Percentiles rank a stretch among this genome's conserved stretches.
Evolutionary conservation across 495 filamentous ascomycete genomes (phyloP).

Genomic region (Hypoxylon fuscum): DNA sequence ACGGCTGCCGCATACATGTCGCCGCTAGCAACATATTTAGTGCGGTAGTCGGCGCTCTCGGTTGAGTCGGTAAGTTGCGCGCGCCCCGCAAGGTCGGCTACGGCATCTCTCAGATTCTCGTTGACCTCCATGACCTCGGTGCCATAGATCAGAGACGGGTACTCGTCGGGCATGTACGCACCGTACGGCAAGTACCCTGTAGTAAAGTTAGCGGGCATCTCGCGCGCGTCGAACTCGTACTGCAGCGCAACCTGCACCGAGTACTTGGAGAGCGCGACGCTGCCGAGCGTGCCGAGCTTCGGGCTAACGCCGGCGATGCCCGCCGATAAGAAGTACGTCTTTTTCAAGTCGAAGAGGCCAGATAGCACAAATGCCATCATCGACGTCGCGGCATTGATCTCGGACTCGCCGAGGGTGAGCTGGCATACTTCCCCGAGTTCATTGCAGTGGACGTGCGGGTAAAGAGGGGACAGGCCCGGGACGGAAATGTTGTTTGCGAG

Average conservation of each 20-base stretch:
- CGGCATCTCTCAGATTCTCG: slow-evolving; percentile 64
- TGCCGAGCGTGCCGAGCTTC: slow-evolving; percentile 66
- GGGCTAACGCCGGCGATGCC: slow-evolving; percentile 81
- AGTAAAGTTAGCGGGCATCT: slow-evolving; percentile 70
- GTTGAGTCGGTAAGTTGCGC: slow-evolving; percentile 66
- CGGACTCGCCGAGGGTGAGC: slow-evolving; percentile 63
- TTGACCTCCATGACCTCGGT: slow-evolving; percentile 83
- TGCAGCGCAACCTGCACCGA: slow-evolving; percentile 77
- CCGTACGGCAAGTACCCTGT: slow-evolving; percentile 76
- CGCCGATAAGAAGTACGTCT: slow-evolving; percentile 75
- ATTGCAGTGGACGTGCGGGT: slow-evolving; percentile 71
- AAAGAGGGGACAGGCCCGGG: slow-evolving; percentile 72
- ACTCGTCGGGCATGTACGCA: slow-evolving; percentile 60
- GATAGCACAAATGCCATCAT: slow-evolving; percentile 68
- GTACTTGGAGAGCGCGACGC: slow-evolving; percentile 72
- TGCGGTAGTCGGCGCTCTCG: slow-evolving; percentile 65
- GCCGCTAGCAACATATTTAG: slow-evolving; percentile 58
- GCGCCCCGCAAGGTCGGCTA: slow-evolving; percentile 62
- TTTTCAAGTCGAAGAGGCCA: slow-evolving; percentile 68
- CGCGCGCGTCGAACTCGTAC: slow-evolving; percentile 76
- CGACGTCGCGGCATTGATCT: slow-evolving; percentile 79
- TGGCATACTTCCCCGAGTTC: slow-evolving; percentile 67
- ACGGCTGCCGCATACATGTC: slow-evolving; percentile 61
- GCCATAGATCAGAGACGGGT: slow-evolving; percentile 72
- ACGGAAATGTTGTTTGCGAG: slow-evolving; percentile 71